Evolutionary conservation across 352 stramenopile species (phyloP), one percentile per base, ranked within the genome.

Genomic region (Globisporangium spiculum): DNA sequence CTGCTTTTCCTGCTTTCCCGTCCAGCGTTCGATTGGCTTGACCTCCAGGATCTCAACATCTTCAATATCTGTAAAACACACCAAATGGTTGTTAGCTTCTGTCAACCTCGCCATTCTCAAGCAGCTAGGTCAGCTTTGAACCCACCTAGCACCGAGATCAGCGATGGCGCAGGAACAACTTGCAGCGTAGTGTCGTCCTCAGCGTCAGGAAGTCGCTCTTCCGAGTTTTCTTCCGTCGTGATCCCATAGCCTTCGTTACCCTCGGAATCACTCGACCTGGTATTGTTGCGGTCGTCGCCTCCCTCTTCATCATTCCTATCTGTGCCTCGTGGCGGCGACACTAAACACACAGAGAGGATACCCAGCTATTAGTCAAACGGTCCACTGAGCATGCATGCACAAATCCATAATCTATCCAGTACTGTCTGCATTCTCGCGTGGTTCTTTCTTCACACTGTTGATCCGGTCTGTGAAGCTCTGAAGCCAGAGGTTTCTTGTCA

Each of bases 211-310:
- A 64, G 16, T 12, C 32, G 38, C 55, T 69, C 64, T 22, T 63
- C 55, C 14, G 64, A 60, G 20, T 69, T 22, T 22, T 64, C 64
- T 52, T 69, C 55, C 4, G 64, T 69, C 46, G 55, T 69, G 20
- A 64, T 24, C 38, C 64, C 64, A 32, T 22, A 64, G 64, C 60
- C 55, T 9, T 22, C 63, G 36, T 68, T n/a, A 9, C 18, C 26
- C 3, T 66, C 60, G 3, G 27, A 66, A 16, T 57, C 27, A 22
- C 18, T 48, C 26, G n/a, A 48, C 16, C 22, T n/a, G 50, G 7
- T 66, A 1, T 27, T 12, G 60, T 32, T 20, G 50, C 6, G 57
- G 6, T n/a, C 10, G 46, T 32, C 22, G 46, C 20, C 9, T 50
- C 16, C 27, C 20, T 16, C 30, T 12, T 22, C 24, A 16, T n/a